Evolutionary conservation across 805 yeast species (phyloP).

Genomic region (Candida dajiaensis): DNA sequence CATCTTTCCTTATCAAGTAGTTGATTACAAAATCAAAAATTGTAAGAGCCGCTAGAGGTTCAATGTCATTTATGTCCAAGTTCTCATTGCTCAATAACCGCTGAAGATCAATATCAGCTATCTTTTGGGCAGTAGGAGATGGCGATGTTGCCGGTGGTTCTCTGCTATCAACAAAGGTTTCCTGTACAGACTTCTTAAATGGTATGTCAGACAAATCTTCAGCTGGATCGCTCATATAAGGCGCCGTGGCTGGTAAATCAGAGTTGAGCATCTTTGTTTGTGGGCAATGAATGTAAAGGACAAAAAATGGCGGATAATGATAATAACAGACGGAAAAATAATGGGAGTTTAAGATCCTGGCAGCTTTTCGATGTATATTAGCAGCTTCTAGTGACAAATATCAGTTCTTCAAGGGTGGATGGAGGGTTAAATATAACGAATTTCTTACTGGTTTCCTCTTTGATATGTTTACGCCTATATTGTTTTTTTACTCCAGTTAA

Average conservation of each 20-base stretch:
- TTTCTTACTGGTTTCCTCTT: too few relatives aligned
- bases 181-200: background rate
- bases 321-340: background rate
- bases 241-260: background rate
- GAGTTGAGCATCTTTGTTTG: background rate
- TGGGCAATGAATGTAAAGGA: background rate
- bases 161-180: constrained; percentile 3
- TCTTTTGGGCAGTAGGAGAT: constrained; percentile 8
- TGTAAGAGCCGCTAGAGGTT: constrained; percentile 6
- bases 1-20: background rate
- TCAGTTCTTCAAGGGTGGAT: too few relatives aligned
- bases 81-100: constrained; percentile 1
- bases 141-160: constrained; percentile 1
- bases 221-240: background rate
- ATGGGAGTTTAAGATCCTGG: too few relatives aligned
- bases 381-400: too few relatives aligned
- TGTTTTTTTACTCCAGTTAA: too few relatives aligned
- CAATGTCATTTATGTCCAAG: constrained; percentile 1
- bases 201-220: background rate
- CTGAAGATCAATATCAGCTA: constrained; percentile 10
- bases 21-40: constrained; percentile 6
- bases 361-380: too few relatives aligned
- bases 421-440: too few relatives aligned
- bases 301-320: background rate
- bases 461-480: too few relatives aligned